These are phyloP conservation scores for Podaxis sp. DNA, from an alignment of 768 basidiomycete genomes.

Conservation along the genomic window DNA sequence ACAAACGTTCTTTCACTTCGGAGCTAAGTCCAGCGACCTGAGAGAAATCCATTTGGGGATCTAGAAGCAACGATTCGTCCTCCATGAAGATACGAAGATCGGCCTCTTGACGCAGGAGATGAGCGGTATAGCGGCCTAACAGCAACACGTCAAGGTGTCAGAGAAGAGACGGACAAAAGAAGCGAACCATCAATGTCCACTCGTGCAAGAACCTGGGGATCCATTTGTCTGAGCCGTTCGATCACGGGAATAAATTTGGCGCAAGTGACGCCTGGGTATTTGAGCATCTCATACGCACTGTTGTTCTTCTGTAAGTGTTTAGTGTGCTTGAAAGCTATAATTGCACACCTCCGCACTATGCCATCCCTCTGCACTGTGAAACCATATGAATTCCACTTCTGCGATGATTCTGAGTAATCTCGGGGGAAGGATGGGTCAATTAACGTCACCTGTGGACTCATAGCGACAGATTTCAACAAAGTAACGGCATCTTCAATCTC, in stretches of 20 bases:
- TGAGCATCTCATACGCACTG: slow-evolving; percentile 75
- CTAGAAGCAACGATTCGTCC: slow-evolving; percentile 70
- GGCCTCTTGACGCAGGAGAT: slow-evolving; percentile 67
- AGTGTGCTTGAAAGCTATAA: not conserved
- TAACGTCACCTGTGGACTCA: slow-evolving; percentile 39
- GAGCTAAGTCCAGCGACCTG: slow-evolving; percentile 64
- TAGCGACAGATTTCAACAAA: slow-evolving; percentile 27
- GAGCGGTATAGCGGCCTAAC: slow-evolving; percentile 58
- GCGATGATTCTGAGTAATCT: slow-evolving; percentile 23
- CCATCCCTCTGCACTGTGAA: slow-evolving; percentile 44
- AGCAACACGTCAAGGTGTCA: not conserved
- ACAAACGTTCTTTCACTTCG: slow-evolving; percentile 69
- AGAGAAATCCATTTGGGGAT: slow-evolving; percentile 67
- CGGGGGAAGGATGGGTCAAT: not conserved
- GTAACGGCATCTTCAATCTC: slow-evolving; percentile 31
- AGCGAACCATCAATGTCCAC: slow-evolving; percentile 69
- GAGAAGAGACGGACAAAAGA: not conserved
- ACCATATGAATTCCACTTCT: slow-evolving; percentile 25
- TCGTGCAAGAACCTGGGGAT: slow-evolving; percentile 50
- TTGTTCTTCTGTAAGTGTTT: not conserved
- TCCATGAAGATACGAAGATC: slow-evolving; percentile 71
- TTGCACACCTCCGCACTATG: slow-evolving; percentile 33
- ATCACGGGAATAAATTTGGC: slow-evolving; percentile 35
- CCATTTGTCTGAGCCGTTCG: slow-evolving; percentile 46
- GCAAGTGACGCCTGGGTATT: slow-evolving; percentile 49